These are phyloP conservation scores for Diaporthe longicolla DNA, from an alignment of 2,329 filamentous ascomycete genomes.

Conservation along the genomic window DNA sequence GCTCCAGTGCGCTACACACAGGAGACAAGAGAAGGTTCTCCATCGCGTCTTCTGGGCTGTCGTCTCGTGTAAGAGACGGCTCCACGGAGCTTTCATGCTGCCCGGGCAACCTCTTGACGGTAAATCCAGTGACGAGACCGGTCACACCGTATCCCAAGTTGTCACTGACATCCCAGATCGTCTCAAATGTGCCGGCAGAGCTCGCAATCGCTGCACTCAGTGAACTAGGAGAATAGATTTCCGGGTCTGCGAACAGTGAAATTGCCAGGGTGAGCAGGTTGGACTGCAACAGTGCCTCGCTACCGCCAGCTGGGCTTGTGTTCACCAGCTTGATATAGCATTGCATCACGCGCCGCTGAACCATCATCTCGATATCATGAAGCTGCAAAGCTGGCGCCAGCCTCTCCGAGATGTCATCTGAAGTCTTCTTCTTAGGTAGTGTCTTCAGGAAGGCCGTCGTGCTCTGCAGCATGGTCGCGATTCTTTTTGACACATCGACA, in stretches of 20 bases:
- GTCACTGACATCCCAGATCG: slow-evolving; percentile 93
- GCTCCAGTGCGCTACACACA: slow-evolving; percentile 86
- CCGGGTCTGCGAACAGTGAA: slow-evolving; percentile 92
- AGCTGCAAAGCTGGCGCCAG: slow-evolving; percentile 89
- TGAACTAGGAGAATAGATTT: slow-evolving; percentile 87
- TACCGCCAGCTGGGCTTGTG: slow-evolving; percentile 86
- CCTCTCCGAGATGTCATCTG: slow-evolving; percentile 87
- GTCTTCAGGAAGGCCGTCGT: slow-evolving; percentile 91
- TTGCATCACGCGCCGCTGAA: slow-evolving; percentile 91
- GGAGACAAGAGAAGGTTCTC: slow-evolving; percentile 76
- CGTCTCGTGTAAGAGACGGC: slow-evolving; percentile 61
- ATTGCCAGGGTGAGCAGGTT: slow-evolving; percentile 92
- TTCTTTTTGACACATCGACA: slow-evolving; percentile 91
- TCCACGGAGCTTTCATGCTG: slow-evolving; percentile 71
- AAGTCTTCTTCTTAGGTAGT: slow-evolving; percentile 84
- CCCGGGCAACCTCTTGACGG: slow-evolving; percentile 78
- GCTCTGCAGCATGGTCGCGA: slow-evolving; percentile 95
- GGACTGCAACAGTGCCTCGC: slow-evolving; percentile 89
- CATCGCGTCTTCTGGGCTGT: slow-evolving; percentile 75
- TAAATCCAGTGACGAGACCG: slow-evolving; percentile 84
- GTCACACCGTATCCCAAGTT: slow-evolving; percentile 96
- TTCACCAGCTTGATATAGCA: slow-evolving; percentile 95
- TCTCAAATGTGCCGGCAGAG: slow-evolving; percentile 90
- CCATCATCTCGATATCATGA: slow-evolving; percentile 92
- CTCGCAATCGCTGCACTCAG: slow-evolving; percentile 93